Evolutionary conservation across 2,329 filamentous ascomycete genomes (phyloP).

Genomic region (Stagonosporopsis cucurbitacearum): DNA sequence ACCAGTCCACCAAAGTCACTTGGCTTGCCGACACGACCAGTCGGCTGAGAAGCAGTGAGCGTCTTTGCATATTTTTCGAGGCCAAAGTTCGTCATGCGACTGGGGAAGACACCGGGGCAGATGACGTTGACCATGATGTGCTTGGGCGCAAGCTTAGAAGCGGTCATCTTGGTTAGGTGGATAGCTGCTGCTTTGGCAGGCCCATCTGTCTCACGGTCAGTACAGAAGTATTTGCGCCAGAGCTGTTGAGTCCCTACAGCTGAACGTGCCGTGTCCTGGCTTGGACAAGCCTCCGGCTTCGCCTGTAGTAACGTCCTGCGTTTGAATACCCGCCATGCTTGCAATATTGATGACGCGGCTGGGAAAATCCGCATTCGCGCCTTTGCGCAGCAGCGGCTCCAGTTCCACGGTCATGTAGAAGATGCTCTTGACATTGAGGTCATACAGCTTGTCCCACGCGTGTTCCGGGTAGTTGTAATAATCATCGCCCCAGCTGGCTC

Average conservation of each 20-base stretch:
- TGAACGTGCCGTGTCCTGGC: constrained; percentile 60
- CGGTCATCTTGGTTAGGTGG: constrained; percentile 59
- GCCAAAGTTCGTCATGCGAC: constrained; percentile 62
- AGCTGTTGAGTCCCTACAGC: constrained; percentile 38
- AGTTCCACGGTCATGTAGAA: constrained; percentile 57
- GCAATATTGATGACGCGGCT: constrained; percentile 61
- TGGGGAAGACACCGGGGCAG: constrained; percentile 57
- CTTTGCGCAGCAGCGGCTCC: constrained; percentile 57
- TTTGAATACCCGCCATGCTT: constrained; percentile 55
- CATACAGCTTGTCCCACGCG: constrained; percentile 64
- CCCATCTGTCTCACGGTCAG: constrained; percentile 45
- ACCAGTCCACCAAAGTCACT: constrained; percentile 57
- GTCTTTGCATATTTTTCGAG: constrained; percentile 58
- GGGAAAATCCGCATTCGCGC: constrained; percentile 51
- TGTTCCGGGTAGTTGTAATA: constrained; percentile 65
- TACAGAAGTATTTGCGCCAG: not conserved
- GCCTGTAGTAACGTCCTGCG: constrained; percentile 54
- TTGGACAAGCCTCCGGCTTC: constrained; percentile 59
- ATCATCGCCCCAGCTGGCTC: constrained; percentile 62
- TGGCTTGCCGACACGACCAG: constrained; percentile 56
- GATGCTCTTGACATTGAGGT: constrained; percentile 61
- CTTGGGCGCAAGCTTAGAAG: constrained; percentile 58
- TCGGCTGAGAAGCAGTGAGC: constrained; percentile 55
- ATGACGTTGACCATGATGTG: constrained; percentile 60
- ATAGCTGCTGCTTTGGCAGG: constrained; percentile 62